Conservation (phyloP, 257 asterid species). For the Petunia secreta region DNA sequence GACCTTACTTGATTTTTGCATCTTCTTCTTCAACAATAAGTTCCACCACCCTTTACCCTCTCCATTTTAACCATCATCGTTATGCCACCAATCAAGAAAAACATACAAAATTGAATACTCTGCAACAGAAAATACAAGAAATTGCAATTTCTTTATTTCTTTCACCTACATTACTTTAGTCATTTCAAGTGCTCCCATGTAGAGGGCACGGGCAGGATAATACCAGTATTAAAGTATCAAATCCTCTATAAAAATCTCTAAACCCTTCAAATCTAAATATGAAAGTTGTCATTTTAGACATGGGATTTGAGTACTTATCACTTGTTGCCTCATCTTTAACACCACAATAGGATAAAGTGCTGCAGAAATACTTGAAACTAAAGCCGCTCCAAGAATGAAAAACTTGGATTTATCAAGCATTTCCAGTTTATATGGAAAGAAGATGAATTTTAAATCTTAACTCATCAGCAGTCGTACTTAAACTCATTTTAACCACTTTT, state of each 20-base stretch:
- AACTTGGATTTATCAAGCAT: conserved; percentile 94
- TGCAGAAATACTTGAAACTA: conserved; percentile 82
- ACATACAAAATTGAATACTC: too few species aligned
- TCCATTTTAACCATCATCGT: too few species aligned
- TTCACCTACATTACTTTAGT: conserved; percentile 80
- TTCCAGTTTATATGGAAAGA: conserved; percentile 87
- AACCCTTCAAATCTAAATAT: conserved; percentile 63
- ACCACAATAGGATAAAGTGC: conserved; percentile 76
- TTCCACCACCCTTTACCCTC: too few species aligned
- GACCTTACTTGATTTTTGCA: too few species aligned
- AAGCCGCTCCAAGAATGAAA: conserved; percentile 86
- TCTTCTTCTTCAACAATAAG: too few species aligned
- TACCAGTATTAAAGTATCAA: conserved; percentile 89
- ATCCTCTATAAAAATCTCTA: conserved; percentile 81
- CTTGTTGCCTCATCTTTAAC: conserved; percentile 83
- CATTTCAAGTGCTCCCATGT: conserved; percentile 95
- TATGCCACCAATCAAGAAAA: too few species aligned
- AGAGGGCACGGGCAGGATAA: conserved; percentile 89
- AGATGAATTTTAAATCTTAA: conserved; percentile 81
- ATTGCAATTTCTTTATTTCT: too few species aligned
- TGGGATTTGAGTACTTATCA: conserved; percentile 50
- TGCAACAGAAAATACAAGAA: too few species aligned
- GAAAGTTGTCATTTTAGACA: conserved; percentile 69
- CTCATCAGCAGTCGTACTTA: conserved; percentile 77
- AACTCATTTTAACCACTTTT: conserved; percentile 89